Evolutionary conservation across 257 asterid species (phyloP), one percentile per base, ranked within the genome.

Genomic region (Lantana camara): DNA sequence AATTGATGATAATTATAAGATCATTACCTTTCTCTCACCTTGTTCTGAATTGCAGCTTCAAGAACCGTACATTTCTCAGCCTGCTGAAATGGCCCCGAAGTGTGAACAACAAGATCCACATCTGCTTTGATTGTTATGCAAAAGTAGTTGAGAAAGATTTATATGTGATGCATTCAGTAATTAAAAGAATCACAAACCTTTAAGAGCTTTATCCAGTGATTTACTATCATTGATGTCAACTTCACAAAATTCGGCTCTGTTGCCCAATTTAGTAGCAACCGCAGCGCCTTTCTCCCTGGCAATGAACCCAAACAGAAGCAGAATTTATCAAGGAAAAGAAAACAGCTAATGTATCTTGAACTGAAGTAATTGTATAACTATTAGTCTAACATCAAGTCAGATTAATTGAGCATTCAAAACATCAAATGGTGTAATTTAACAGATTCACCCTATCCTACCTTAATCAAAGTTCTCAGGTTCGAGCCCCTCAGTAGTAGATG

Each of bases 61-160:
- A 90, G 94, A 63, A 90, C 97, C 45, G 83, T 65, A 72, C 91
- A 87, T 58, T 77, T 84, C 38, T 72, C 86, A 37, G 95, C 74
- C 78, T 81, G 93, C 82, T 93, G 99, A 85, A 93, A 93, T 1
- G 99, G 99, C 54, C 99, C 97, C 30, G 99, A 91, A n/a, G 96
- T 63, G 55, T 90, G 96, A 75, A 90, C 86, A 30, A 93, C 91
- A 70, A 93, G 88, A 86, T 90, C 97, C 55, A 82, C 94, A 60
- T 83, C 99, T 90, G 80, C 82, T 44, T 30, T n/a, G 47, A 55
- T n/a, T 53, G 27, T 54, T 12, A 52, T 19, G 10, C 19, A 27
- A 30, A 6, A 9, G 7, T 22, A 24, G 37, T 17, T 35, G n/a
- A 32, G 17, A 22, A 22, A 68, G 12, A 35, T n/a, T 60, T 24